Base-by-base conservation (phyloP, 2,329 filamentous ascomycete species). In the Botrytis fragariae region DNA sequence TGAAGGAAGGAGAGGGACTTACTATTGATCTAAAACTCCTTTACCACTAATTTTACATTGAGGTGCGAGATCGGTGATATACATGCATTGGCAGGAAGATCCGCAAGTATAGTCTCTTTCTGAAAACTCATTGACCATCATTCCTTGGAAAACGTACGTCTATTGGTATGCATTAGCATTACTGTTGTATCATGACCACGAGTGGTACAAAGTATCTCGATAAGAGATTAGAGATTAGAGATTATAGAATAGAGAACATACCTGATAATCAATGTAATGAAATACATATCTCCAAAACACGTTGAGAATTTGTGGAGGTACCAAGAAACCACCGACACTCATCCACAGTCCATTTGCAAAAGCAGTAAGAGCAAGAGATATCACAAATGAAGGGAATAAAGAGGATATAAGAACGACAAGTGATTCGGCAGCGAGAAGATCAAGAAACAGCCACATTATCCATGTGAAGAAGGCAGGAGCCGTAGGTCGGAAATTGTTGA, bases 281-380 rank as follows among this genome's bases (percentile, higher is more conserved):
- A 96, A 96, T 9, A 92, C 92, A 78, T 97, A 96, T 81, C 90
- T 89, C 90, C 92, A 97, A 78, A 97, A 97, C 3, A 87, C 88
- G 81, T 97, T 97, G 59, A 97, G 86, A 3, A 91, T 87, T 1
- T 85, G 88, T 5, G 91, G 89, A 4, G 89, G 87, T 2, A 97
- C 93, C 81, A 97, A 87, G 83, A 97, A 97, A 0, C 94, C 94
- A 70, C 91, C 89, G 1, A 95, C 92, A 69, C 88, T 90, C 93
- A 97, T 97, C 93, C 93, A 97, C 10, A 97, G 85, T 0, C 93
- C 94, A 82, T 97, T 97, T 35, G 92, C 91, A 79, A 97, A 97
- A 0, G 94, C 93, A 0, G 92, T 92, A 2, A 94, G 85, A 0
- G 94, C 93, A 0, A 97, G 88, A 0, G 92, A 86, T 62, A 95